These are phyloP conservation scores for Eimeria brunetti DNA, from an alignment of 169 alveolate genomes.

Conservation along the genomic window DNA sequence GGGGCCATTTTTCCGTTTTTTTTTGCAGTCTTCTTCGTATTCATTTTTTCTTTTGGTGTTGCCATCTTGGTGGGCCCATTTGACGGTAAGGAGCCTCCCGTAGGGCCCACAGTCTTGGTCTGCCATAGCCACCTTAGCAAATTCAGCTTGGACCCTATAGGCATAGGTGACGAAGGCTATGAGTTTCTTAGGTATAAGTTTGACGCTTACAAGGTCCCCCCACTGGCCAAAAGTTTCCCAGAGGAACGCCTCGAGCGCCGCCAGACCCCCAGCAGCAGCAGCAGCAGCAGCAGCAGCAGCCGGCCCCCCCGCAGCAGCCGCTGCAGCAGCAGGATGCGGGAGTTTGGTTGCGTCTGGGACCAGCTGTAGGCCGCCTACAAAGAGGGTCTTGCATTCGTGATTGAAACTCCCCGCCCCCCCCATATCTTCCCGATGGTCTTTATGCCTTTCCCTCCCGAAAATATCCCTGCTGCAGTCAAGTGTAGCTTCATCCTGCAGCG, in stretches of 20 bases:
- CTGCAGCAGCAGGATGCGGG: no score
- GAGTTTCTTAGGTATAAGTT: slow-evolving; percentile 94
- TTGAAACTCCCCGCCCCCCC: slow-evolving; percentile 98
- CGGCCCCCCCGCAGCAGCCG: no score
- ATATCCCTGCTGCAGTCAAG: slow-evolving; percentile 96
- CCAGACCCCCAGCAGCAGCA: no score
- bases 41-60: slow-evolving; percentile 7
- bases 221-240: slow-evolving; percentile 96
- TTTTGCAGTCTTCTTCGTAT: slow-evolving; percentile 16
- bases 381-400: slow-evolving; percentile 96
- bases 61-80: slow-evolving; percentile 96
- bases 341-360: no score
- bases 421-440: slow-evolving; percentile 98
- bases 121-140: slow-evolving; percentile 99
- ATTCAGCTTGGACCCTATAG: slow-evolving; percentile 97
- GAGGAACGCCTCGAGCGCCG: slow-evolving; percentile 94
- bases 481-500: slow-evolving; percentile 93
- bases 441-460: slow-evolving; percentile 99
- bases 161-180: slow-evolving; percentile 96
- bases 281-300: no score
- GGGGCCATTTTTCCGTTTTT: no score
- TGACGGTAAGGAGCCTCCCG: slow-evolving; percentile 94
- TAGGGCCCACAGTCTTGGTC: slow-evolving; percentile 95
- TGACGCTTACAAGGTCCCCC: slow-evolving; percentile 97
- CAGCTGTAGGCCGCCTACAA: slow-evolving; percentile 94